Percentiles rank a stretch among this genome's conserved stretches.
phyloP scores from a whole-genome alignment of 768 basidiomycete species.

The Tricholoma sp. region DNA sequence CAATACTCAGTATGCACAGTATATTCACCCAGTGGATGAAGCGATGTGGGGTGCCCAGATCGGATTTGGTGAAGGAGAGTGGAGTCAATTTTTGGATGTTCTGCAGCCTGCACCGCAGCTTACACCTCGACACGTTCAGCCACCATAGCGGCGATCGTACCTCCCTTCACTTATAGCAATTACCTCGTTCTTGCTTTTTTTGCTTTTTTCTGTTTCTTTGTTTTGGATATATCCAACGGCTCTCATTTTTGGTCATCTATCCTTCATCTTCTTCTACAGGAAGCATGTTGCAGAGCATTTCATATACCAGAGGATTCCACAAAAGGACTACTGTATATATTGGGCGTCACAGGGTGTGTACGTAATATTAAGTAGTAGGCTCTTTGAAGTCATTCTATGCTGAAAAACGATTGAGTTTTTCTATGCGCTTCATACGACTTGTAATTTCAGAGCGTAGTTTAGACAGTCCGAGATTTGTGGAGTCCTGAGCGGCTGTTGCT shows the following conservation, averaged over 20 bases:
- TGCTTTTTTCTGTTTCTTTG: too few species aligned
- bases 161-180: conserved; percentile 8
- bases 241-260: conserved; percentile 13
- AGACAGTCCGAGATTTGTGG: conserved; percentile 42
- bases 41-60: conserved; percentile 73
- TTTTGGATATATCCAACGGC: conserved; percentile 18
- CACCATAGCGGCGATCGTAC: conserved; percentile 22
- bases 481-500: conserved; percentile 51
- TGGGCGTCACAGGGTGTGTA: neutral
- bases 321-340: conserved; percentile 3
- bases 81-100: conserved; percentile 60
- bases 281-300: conserved; percentile 29
- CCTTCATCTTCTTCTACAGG: conserved; percentile 10
- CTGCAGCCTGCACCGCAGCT: conserved; percentile 42
- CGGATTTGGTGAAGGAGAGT: conserved; percentile 74
- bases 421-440: conserved; percentile 62
- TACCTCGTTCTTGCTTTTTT: conserved; percentile 16
- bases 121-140: conserved; percentile 29
- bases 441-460: conserved; percentile 57
- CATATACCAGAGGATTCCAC: conserved; percentile 33
- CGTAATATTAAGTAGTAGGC: neutral
- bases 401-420: conserved; percentile 51
- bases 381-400: conserved; percentile 5
- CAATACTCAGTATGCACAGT: conserved; percentile 38
- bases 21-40: conserved; percentile 55